phyloP scores from a whole-genome alignment of 2,329 filamentous ascomycete species.

The Fusarium redolens region DNA sequence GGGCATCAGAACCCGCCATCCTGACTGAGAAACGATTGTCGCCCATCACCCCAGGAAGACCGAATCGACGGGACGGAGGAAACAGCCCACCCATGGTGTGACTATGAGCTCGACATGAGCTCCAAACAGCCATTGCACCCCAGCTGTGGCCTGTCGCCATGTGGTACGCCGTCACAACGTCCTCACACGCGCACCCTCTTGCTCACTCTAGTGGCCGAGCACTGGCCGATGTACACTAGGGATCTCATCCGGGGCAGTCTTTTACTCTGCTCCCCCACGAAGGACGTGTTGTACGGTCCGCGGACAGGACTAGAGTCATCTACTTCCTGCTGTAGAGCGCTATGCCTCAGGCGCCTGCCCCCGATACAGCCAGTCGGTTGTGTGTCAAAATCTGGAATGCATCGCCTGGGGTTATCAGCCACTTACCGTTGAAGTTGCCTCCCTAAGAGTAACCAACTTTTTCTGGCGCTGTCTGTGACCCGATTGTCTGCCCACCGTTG shows the following conservation, averaged over 20 bases:
- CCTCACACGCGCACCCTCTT: constrained; percentile 37
- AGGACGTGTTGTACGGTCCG: constrained; percentile 11
- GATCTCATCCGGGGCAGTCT: constrained; percentile 37
- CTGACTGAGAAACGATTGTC: constrained; percentile 41
- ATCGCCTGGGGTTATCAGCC: constrained; percentile 23
- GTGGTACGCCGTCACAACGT: constrained; percentile 33
- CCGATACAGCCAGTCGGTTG: constrained; percentile 14
- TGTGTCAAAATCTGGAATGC: constrained; percentile 33
- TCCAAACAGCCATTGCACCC: constrained; percentile 37
- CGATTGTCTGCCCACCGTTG: constrained; percentile 30
- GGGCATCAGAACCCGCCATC: constrained; percentile 31
- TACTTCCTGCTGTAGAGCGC: not conserved
- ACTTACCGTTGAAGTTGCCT: constrained; percentile 19
- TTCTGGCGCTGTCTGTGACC: constrained; percentile 30
- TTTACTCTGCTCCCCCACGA: constrained; percentile 21
- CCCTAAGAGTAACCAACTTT: constrained; percentile 21
- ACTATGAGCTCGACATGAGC: constrained; percentile 42
- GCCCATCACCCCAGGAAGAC: constrained; percentile 34
- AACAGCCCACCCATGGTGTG: constrained; percentile 47
- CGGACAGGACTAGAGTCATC: constrained; percentile 19
- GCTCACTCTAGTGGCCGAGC: constrained; percentile 29
- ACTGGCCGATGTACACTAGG: constrained; percentile 18
- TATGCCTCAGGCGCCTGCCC: constrained; percentile 4
- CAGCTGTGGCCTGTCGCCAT: constrained; percentile 40
- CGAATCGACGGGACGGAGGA: constrained; percentile 42